These are phyloP conservation scores for Fraxinus americana DNA, from an alignment of 257 asterid species.

Conservation along the genomic window DNA sequence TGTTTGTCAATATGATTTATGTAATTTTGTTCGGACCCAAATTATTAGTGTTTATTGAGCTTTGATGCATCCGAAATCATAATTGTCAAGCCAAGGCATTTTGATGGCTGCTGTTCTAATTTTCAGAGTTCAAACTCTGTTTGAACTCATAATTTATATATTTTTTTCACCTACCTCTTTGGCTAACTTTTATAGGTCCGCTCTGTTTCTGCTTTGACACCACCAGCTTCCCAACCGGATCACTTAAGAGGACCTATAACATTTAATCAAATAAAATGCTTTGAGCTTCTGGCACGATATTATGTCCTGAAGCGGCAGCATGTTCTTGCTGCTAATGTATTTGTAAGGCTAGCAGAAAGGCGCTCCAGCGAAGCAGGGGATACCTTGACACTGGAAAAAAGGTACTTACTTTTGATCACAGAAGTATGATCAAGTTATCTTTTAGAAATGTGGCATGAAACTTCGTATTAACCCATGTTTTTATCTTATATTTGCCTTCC, in stretches of 20 bases:
- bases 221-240: conserved; percentile 49
- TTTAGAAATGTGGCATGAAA: conserved; percentile 26
- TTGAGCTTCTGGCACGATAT: conserved; percentile 89
- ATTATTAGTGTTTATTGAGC: conserved; percentile 20
- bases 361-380: conserved; percentile 74
- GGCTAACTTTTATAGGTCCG: conserved; percentile 42
- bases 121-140: conserved; percentile 21
- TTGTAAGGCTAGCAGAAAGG: conserved; percentile 91
- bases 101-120: not conserved
- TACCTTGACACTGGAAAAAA: conserved; percentile 84
- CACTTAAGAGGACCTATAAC: conserved; percentile 55
- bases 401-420: conserved; percentile 48
- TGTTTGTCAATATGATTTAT: conserved; percentile 16
- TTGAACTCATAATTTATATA: not conserved
- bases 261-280: conserved; percentile 67
- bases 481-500: not conserved
- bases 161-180: conserved; percentile 15
- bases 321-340: conserved; percentile 88
- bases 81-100: conserved; percentile 17
- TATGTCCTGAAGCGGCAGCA: conserved; percentile 92
- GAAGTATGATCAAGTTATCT: conserved; percentile 9
- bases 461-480: too few relatives aligned
- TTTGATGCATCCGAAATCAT: conserved; percentile 7
- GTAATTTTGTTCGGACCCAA: conserved; percentile 8
- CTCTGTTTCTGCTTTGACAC: conserved; percentile 49